These are phyloP conservation scores for Luvunga scandens DNA, from an alignment of 345 rosid genomes.

Conservation along the genomic window DNA sequence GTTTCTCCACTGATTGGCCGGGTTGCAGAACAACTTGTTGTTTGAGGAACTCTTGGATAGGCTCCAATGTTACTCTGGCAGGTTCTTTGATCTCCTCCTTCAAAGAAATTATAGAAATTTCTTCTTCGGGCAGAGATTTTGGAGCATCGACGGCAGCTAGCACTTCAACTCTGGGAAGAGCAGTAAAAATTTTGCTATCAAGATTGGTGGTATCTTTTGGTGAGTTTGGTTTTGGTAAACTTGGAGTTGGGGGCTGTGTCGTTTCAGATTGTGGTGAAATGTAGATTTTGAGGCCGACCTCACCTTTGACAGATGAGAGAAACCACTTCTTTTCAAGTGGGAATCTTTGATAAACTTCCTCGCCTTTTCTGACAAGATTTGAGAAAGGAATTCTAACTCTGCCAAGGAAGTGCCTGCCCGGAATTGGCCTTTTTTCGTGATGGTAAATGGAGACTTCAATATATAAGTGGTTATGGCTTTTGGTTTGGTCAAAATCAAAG, in stretches of 20 bases:
- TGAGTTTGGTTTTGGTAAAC: conserved; percentile 7
- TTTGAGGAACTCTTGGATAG: conserved; percentile 25
- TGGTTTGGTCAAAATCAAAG: conserved; percentile 33
- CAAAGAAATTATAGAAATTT: conserved; percentile 12
- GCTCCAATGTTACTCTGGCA: conserved; percentile 12
- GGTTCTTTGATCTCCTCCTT: conserved; percentile 8
- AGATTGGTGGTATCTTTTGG: conserved; percentile 13
- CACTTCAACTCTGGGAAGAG: conserved; percentile 23
- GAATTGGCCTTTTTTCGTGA: conserved; percentile 40
- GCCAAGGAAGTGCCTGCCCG: conserved; percentile 47
- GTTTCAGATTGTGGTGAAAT: conserved; percentile 26
- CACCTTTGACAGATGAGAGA: conserved; percentile 48
- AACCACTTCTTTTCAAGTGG: conserved; percentile 41
- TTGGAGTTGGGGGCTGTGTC: not conserved
- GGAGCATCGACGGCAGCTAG: conserved; percentile 5
- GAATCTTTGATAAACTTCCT: conserved; percentile 51
- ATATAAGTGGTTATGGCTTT: conserved; percentile 21
- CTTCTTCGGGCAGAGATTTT: conserved; percentile 16
- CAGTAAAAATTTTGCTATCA: conserved; percentile 12
- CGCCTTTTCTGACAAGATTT: conserved; percentile 43
- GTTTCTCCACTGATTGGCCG: conserved; percentile 17
- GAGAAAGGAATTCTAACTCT: conserved; percentile 41
- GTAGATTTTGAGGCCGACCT: conserved; percentile 50
- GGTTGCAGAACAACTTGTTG: conserved; percentile 36
- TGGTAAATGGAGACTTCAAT: conserved; percentile 44